Base-by-base conservation (phyloP, 164 flowering plant genomes). In the Tetrastigma voinierianum region DNA sequence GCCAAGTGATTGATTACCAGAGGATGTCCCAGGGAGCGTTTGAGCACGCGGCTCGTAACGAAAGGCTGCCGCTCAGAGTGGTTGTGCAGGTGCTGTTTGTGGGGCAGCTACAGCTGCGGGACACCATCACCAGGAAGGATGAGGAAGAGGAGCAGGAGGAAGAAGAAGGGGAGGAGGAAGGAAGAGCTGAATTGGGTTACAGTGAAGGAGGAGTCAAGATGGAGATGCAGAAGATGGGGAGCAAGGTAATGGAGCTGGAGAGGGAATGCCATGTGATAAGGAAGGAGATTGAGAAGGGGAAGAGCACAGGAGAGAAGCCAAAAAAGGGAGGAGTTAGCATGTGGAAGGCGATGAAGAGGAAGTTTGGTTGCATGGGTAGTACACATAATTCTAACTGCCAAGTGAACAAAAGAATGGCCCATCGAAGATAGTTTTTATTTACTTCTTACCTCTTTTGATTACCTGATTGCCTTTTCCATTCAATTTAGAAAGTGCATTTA, bases 281-380 rank as follows among this genome's bases (percentile, higher is more conserved):
- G 72, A 81, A 71, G 67, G 89, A 84, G 64, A 81, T 87, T n/a
- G 68, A 70, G 70, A 58, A 52, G 15, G 78, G 74, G 9, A 45
- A 68, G 44, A 76, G 64, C 15, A 62, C n/a, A 9, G 57, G 32
- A 46, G 51, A n/a, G 54, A 74, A 68, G 59, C 77, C 65, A 71
- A 65, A 72, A 75, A 75, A 80, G 59, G 40, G 40, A 32, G 40
- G 40, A 32, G 25, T 17, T 13, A 74, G 84, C 46, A 46, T 85
- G 66, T 90, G 98, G 98, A 78, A 64, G 64, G 84, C 78, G 56
- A 59, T 89, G 86, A 90, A 86, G 83, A 87, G 95, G 79, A 89
- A 86, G 74, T 68, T 90, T 46, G 93, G 94, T 16, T 90, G 96
- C 74, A 68, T 62, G 21, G 68, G 67, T 12, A 76, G 74, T 19